Conservation (phyloP, 306 rosid genomes). For the Vigna reflexopilosa region DNA sequence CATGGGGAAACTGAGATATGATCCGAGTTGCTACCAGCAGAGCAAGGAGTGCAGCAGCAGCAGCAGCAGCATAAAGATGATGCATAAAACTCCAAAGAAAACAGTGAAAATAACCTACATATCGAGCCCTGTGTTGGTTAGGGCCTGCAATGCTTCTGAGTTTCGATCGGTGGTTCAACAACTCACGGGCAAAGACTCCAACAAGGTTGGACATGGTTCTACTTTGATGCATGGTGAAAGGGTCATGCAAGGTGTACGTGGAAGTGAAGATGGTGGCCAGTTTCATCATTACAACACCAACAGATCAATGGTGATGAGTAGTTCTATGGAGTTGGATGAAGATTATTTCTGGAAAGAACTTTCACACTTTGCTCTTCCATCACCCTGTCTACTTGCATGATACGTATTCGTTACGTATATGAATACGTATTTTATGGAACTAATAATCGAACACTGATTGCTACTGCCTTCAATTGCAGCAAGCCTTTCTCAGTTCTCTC, state of each 20-base stretch:
- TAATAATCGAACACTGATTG: background rate
- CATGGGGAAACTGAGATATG: conserved; percentile 11
- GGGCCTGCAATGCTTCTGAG: conserved; percentile 46
- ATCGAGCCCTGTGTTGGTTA: conserved; percentile 42
- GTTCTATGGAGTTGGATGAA: conserved; percentile 37
- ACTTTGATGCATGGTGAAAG: conserved; percentile 1
- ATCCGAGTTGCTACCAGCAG: background rate
- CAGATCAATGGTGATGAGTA: background rate
- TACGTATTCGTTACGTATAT: background rate
- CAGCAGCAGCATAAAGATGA: background rate
- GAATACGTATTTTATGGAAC: background rate
- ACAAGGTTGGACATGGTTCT: background rate
- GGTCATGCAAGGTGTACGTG: background rate
- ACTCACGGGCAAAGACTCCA: conserved; percentile 48
- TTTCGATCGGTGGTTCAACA: conserved; percentile 48
- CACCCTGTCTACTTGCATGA: conserved; percentile 32
- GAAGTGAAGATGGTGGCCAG: background rate
- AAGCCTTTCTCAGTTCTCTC: background rate
- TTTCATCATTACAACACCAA: background rate
- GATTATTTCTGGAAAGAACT: conserved; percentile 44
- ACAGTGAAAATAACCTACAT: conserved; percentile 46
- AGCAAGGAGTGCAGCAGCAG: background rate
- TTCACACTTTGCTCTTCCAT: background rate
- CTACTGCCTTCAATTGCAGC: background rate
- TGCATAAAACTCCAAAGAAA: conserved; percentile 6